phyloP scores from a whole-genome alignment of 106 monocot genomes.

The Dendrobium catenatum region DNA sequence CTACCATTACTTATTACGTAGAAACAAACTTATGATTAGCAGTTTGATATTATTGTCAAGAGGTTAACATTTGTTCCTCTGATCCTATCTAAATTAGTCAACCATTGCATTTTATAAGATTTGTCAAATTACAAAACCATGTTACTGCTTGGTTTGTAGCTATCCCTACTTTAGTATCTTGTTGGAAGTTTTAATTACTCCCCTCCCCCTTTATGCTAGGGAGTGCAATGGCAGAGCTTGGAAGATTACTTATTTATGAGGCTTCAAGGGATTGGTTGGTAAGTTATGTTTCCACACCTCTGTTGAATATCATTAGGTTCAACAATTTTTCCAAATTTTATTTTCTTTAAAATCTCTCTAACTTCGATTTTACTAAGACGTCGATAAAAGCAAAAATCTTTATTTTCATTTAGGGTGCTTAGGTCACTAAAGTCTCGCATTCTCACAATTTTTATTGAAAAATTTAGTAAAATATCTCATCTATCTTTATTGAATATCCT shows the following conservation, averaged over 20 bases:
- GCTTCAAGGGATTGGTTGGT: slow-evolving; percentile 98
- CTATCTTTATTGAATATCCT: too few relatives aligned
- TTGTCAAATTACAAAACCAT: not conserved
- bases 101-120: not conserved
- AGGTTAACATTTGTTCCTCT: not conserved
- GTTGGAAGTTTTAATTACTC: not conserved
- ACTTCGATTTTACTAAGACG: too few relatives aligned
- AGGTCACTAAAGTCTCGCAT: too few relatives aligned
- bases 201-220: slow-evolving; percentile 21
- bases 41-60: not conserved
- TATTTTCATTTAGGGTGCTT: too few relatives aligned
- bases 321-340: too few relatives aligned
- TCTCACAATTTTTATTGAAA: too few relatives aligned
- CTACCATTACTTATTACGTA: not conserved
- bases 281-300: slow-evolving; percentile 7
- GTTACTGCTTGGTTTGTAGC: not conserved
- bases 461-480: too few relatives aligned
- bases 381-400: too few relatives aligned
- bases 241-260: slow-evolving; percentile 89
- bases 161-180: not conserved
- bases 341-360: too few relatives aligned
- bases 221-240: slow-evolving; percentile 92
- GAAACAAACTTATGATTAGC: not conserved
- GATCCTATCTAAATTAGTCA: not conserved
- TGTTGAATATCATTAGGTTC: too few relatives aligned